These are phyloP conservation scores for Tricholoma furcatifolium DNA, from an alignment of 768 basidiomycete genomes.

Conservation along the genomic window DNA sequence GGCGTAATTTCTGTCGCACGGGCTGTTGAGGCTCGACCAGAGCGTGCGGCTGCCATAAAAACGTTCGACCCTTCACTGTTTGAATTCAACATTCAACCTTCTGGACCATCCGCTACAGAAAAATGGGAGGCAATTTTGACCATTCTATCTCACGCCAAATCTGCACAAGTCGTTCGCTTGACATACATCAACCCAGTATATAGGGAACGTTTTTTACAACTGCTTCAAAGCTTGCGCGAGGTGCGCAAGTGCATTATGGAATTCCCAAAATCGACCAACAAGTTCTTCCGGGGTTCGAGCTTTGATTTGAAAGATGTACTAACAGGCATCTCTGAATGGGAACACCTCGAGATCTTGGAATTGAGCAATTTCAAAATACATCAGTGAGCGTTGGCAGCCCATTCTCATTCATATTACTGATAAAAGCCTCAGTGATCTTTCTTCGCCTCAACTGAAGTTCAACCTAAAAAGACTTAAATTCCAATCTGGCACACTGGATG, in stretches of 20 bases:
- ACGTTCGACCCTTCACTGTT: slow-evolving; percentile 1
- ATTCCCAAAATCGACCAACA: background rate
- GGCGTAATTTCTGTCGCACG: slow-evolving; percentile 3
- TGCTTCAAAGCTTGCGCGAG: background rate
- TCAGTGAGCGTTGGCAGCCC: background rate
- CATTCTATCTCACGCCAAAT: background rate
- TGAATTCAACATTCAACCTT: background rate
- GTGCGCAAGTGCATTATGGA: slow-evolving; percentile 1
- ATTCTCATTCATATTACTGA: background rate
- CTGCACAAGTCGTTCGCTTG: background rate
- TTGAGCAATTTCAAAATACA: background rate
- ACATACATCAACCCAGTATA: background rate
- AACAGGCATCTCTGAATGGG: slow-evolving; percentile 1
- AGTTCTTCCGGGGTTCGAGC: background rate
- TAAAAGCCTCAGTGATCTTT: background rate
- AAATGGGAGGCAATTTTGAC: slow-evolving; percentile 8
- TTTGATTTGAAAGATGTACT: slow-evolving; percentile 2
- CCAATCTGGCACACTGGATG: background rate
- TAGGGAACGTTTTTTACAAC: background rate
- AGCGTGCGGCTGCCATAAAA: slow-evolving; percentile 6
- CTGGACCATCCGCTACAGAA: background rate
- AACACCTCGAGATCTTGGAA: background rate
- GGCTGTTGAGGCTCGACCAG: background rate
- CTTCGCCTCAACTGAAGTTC: background rate
- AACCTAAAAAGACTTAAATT: background rate